Conservation (phyloP, 441 rosid genomes). For the Gossypium trilobum region DNA sequence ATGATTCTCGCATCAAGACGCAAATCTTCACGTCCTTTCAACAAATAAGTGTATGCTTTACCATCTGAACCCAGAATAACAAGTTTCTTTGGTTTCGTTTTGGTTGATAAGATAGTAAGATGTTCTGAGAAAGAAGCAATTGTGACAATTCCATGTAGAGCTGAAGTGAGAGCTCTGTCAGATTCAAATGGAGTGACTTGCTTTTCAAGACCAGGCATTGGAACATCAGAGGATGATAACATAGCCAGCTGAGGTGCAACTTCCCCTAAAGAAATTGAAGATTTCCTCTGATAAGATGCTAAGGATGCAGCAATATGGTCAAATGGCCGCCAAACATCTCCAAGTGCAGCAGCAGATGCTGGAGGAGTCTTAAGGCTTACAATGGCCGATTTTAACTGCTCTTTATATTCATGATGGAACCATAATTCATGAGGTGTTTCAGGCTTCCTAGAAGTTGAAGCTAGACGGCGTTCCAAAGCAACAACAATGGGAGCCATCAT, state of each 20-base stretch:
- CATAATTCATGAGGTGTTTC: slow-evolving; percentile 93
- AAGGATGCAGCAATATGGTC: slow-evolving; percentile 79
- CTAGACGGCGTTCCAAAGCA: slow-evolving; percentile 91
- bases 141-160: slow-evolving; percentile 67
- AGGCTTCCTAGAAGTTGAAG: slow-evolving; percentile 88
- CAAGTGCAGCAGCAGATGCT: slow-evolving; percentile 58
- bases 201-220: slow-evolving; percentile 98
- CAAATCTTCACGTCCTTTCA: slow-evolving; percentile 97
- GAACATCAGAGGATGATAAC: slow-evolving; percentile 87
- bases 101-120: slow-evolving; percentile 73
- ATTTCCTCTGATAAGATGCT: slow-evolving; percentile 83
- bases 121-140: slow-evolving; percentile 75
- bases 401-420: slow-evolving; percentile 72
- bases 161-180: slow-evolving; percentile 35
- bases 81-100: slow-evolving; percentile 95
- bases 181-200: slow-evolving; percentile 49
- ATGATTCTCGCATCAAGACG: slow-evolving; percentile 99
- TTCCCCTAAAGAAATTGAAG: slow-evolving; percentile 72
- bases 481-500: slow-evolving; percentile 97
- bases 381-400: slow-evolving; percentile 67
- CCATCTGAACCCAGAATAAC: slow-evolving; percentile 92
- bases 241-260: slow-evolving; percentile 88
- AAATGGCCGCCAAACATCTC: slow-evolving; percentile 91
- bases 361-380: slow-evolving; percentile 80
- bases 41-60: slow-evolving; percentile 67